Evolutionary conservation across 495 filamentous ascomycete genomes (phyloP), one percentile per base, ranked within the genome.

Genomic region (Penicillium tannophilum): DNA sequence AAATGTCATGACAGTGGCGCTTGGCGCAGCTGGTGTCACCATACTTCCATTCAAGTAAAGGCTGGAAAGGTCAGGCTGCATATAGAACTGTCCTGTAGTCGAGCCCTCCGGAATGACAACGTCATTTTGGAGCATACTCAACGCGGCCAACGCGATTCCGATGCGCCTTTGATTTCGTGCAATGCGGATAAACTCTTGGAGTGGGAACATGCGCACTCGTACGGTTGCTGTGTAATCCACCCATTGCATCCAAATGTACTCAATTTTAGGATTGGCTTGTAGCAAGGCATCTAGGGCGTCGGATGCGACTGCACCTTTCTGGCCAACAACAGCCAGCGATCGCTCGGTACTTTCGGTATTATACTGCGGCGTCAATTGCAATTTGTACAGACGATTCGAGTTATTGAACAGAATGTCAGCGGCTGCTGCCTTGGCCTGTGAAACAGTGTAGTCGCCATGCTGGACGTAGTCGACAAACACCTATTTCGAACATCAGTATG

Each of bases 191-290:
- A 92, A 90, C 56, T 86, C 84, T 2, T 74, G 72, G 23, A 91
- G 77, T 0, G 90, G 90, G 8, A 96, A 69, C 54, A 93, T 77
- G 0, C 90, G 85, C 41, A 86, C 79, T n/a, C 89, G 84, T 0
- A 84, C 64, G 3, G 80, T 85, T 12, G 83, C 84, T 7, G 90
- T 93, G 68, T 90, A 91, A 68, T 95, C 92, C 28, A 90, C 71
- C 84, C 88, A 95, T 72, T 90, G 87, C 52, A 94, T 79, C 55
- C 89, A 86, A 41, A 92, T 64, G 54, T 83, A 89, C 53, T 84
- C 81, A 24, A 78, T 50, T 12, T 71, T 60, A 4, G 75, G 68
- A 30, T 76, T 63, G 6, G 24, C 52, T 17, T 45, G 58, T 19
- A 74, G 47, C 42, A 77, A 72, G 1, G 24, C 44, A 28, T 72